A percentile compares a stretch with the other conserved stretches of the same genome.
Conservation (phyloP, 2,329 filamentous ascomycete species). For the Fusarium fracticaudum region DNA sequence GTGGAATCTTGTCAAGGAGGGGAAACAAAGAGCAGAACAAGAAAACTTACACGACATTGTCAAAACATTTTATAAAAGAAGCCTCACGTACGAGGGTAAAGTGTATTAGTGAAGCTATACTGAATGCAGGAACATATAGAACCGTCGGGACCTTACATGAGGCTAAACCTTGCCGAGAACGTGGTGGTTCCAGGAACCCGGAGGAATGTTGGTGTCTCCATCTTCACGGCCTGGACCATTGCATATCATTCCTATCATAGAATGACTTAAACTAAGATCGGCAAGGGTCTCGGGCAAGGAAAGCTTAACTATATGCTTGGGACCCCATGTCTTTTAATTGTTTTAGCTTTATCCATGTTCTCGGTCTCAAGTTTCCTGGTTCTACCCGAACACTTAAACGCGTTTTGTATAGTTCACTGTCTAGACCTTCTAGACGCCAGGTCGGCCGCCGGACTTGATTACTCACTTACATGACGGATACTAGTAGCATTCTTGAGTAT, state of each 20-base stretch:
- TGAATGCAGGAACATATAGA: slow-evolving; percentile 8
- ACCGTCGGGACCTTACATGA: slow-evolving; percentile 5
- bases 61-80: slow-evolving; percentile 11
- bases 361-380: background rate
- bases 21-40: background rate
- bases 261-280: background rate
- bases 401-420: background rate
- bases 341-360: background rate
- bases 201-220: slow-evolving; percentile 8
- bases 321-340: background rate
- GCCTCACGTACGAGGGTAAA: background rate
- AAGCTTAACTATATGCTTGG: background rate
- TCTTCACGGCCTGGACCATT: slow-evolving; percentile 3
- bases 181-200: background rate
- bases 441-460: background rate
- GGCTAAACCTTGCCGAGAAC: background rate
- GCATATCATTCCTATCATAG: slow-evolving; percentile 7
- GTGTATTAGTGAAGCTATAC: background rate
- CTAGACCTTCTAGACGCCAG: background rate
- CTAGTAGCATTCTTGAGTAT: background rate
- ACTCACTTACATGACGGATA: too few species aligned
- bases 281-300: background rate
- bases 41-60: background rate
- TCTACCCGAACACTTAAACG: background rate
- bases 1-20: background rate